phyloP scores from a whole-genome alignment of 805 yeast species.

The Candida manassasensis region DNA sequence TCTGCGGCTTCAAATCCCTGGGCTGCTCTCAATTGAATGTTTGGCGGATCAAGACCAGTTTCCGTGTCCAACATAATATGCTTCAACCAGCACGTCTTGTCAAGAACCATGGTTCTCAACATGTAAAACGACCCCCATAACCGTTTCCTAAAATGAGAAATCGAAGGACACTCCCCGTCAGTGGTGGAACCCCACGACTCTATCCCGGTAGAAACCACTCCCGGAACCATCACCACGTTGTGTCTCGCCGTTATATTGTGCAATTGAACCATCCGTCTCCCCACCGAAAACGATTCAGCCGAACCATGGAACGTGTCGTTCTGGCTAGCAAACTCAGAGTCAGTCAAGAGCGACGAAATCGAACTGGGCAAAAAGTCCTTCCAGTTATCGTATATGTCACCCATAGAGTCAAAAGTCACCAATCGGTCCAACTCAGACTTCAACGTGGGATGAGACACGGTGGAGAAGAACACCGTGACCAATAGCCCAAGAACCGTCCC shows the following conservation, averaged over 20 bases:
- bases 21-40: conserved; percentile 78
- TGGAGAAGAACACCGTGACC: conserved; percentile 55
- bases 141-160: conserved; percentile 82
- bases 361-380: conserved; percentile 66
- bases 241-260: conserved; percentile 52
- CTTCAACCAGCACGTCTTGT: conserved; percentile 89
- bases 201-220: conserved; percentile 90
- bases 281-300: conserved; percentile 86
- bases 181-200: conserved; percentile 90
- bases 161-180: conserved; percentile 71
- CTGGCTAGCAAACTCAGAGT: conserved; percentile 38
- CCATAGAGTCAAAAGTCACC: conserved; percentile 51
- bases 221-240: conserved; percentile 92
- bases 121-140: conserved; percentile 97
- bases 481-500: conserved; percentile 72
- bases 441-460: conserved; percentile 35
- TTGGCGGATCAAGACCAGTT: conserved; percentile 91
- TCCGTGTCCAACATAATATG: conserved; percentile 84
- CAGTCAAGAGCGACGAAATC: conserved; percentile 54
- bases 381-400: conserved; percentile 51
- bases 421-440: conserved; percentile 46
- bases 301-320: conserved; percentile 43
- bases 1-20: conserved; percentile 97
- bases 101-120: conserved; percentile 87
- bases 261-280: conserved; percentile 52